These are phyloP conservation scores for Auxenochlorella pyrenoidosa DNA, from an alignment of 139 green algal genomes.

Conservation along the genomic window DNA sequence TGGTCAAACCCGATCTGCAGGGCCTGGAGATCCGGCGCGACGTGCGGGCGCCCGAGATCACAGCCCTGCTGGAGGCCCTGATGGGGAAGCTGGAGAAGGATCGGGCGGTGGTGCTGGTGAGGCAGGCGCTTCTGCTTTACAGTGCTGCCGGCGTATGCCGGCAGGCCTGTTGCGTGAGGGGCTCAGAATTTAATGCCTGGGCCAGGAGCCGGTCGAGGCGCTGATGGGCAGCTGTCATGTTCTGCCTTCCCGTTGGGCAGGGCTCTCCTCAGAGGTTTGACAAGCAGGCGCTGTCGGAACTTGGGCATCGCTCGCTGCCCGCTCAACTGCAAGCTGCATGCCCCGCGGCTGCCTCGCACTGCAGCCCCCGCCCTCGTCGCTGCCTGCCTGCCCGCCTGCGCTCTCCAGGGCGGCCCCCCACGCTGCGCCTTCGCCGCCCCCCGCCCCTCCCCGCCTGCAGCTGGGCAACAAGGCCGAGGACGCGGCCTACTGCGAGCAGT, in stretches of 20 bases:
- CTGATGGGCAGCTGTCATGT: not conserved
- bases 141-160: not conserved
- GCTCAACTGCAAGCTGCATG: too few species aligned
- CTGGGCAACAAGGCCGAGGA: slow-evolving; percentile 37
- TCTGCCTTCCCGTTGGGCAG: not conserved
- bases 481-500: slow-evolving; percentile 66
- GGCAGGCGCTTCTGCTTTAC: not conserved
- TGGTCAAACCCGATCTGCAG: not conserved
- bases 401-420: too few species aligned
- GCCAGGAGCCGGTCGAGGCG: not conserved
- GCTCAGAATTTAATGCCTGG: too few species aligned
- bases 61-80: slow-evolving; percentile 53
- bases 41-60: slow-evolving; percentile 61
- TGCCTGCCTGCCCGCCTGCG: too few species aligned
- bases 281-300: too few species aligned
- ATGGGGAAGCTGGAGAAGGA: slow-evolving; percentile 69
- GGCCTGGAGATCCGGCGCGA: not conserved
- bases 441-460: not conserved
- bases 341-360: too few species aligned
- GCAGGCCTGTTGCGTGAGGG: too few species aligned
- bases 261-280: too few species aligned
- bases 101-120: slow-evolving; percentile 57
- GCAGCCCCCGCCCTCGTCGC: too few species aligned
- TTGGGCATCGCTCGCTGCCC: too few species aligned
- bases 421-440: not conserved